phyloP scores from a whole-genome alignment of 1,284 basidiomycete species.

The Apiotrichum gracile region DNA sequence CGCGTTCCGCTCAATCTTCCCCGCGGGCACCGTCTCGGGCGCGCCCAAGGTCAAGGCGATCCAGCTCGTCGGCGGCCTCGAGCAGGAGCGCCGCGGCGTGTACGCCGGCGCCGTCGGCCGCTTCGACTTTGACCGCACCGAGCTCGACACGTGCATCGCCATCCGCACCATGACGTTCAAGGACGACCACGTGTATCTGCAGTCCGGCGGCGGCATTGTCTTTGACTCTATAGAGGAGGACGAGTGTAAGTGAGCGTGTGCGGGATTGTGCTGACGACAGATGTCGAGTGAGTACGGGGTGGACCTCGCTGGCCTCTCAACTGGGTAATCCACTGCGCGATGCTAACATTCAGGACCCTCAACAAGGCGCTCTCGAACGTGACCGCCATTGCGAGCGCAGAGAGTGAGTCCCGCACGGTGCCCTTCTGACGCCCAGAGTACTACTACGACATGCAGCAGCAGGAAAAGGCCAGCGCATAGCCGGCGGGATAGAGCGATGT shows the following conservation, averaged over 20 bases:
- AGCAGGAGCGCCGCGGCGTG: constrained; percentile 84
- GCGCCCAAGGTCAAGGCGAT: constrained; percentile 99
- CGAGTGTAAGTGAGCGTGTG: constrained; percentile 51
- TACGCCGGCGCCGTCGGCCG: constrained; percentile 97
- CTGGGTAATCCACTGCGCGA: neutral
- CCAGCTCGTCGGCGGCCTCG: constrained; percentile 81
- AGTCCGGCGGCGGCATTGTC: constrained; percentile 92
- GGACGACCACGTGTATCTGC: constrained; percentile 83
- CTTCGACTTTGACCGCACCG: constrained; percentile 90
- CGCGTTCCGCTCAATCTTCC: constrained; percentile 98
- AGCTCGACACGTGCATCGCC: constrained; percentile 98
- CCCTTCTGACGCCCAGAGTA: neutral
- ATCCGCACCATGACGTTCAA: constrained; percentile 99
- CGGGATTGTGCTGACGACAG: too few species aligned
- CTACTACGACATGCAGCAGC: neutral
- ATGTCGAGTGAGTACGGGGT: too few species aligned
- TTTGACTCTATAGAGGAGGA: constrained; percentile 96
- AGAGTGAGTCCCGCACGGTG: too few species aligned
- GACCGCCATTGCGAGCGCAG: neutral
- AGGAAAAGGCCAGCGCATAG: too few species aligned
- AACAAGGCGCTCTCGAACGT: neutral
- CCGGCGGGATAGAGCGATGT: too few species aligned
- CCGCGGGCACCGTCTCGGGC: constrained; percentile 97
- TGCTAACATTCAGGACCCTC: neutral
- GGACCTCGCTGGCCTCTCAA: too few species aligned